Base-by-base conservation (phyloP, 164 flowering plant genomes). In the Houttuynia cordata region DNA sequence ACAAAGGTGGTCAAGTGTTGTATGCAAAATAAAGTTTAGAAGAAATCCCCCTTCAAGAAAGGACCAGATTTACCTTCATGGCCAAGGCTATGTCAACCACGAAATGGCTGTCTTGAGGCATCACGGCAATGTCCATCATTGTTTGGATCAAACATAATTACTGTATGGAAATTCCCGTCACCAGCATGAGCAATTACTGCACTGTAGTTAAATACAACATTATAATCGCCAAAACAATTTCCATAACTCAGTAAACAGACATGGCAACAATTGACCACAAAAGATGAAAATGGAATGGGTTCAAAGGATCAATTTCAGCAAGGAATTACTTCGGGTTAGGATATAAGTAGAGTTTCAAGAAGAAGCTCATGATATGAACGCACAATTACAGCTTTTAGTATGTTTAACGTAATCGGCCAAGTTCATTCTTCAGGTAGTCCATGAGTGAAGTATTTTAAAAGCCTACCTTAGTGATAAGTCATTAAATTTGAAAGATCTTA, bases 111-210 rank as follows among this genome's bases (percentile, higher is more conserved):
- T 66, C 87, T 82, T 68, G 87, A 96, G 25, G 98, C 98, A 77
- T 90, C 97, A 57, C 39, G 73, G 39, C 81, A 65, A 18, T 93
- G 87, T 18, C 86, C 87, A 64, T 86, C 94, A 21, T 75, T 14
- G 57, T 64, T 72, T 39, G 98, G 97, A 62, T 93, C 97, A 79
- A 93, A 93, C 8, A 93, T 71, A 67, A 93, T 79, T n/a, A 86
- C 64, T 0, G 92, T 75, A 71, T 93, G 98, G 77, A 93, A 87
- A 76, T 93, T 93, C 37, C 98, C 98, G 70, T 93, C 98, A 75
- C 98, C 98, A 70, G 98, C 98, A 93, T 93, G 98, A 68, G 98
- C 97, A 75, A 93, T 72, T 45, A 93, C 86, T 0, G 92, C 76
- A 80, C 98, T 92, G 86, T 63, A 22, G 67, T 57, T n/a, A 62